Base-by-base conservation (phyloP, 2,329 filamentous ascomycete genomes). In the Pleurostoma richardsiae region DNA sequence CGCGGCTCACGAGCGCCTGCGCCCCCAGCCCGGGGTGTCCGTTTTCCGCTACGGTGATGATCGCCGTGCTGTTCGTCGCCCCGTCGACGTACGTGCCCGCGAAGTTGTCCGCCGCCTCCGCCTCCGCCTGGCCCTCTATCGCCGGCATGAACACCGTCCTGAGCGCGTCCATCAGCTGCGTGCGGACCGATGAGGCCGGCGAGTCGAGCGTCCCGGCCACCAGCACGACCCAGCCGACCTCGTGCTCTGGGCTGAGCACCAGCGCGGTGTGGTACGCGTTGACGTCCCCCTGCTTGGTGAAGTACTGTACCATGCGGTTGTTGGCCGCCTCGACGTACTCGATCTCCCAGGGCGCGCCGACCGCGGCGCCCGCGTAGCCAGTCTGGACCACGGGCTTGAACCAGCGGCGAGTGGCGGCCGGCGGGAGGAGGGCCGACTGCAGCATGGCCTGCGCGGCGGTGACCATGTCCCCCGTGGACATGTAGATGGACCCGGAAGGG, bases 261-360 rank as follows among this genome's bases (percentile, higher is more conserved):
- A 53, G 11, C 5, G 52, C 50, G 5, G 52, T 39, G 5, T 51
- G 44, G 31, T 54, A 56, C 4, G 29, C 42, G 6, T 52, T 50
- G 8, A 48, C 29, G 36, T 53, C 54, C 6, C 54, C 54, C 26
- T 55, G 52, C 41, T 59, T 55, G 30, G 55, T 52, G 47, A 47
- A 48, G 29, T 52, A 44, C 42, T 54, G 45, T 2, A 36, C 33
- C 2, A 36, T 36, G n/a, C 33, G 33, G n/a, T 36, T 36, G 33
- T 36, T 36, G 8, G 33, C 8, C 8, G 33, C 8, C n/a, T 36
- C 33, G n/a, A 36, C 8, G 33, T 36, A 36, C 33, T 36, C 33
- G 42, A 76, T 76, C 53, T 76, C 73, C 72, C 72, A 77, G 0
- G 72, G 71, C 5, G 62, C 63, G 6, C 73, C 74, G 30, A 75